Evolutionary conservation across 2,329 filamentous ascomycete species (phyloP), one percentile per base, ranked within the genome.

Genomic region (Verticillium albo-atrum): DNA sequence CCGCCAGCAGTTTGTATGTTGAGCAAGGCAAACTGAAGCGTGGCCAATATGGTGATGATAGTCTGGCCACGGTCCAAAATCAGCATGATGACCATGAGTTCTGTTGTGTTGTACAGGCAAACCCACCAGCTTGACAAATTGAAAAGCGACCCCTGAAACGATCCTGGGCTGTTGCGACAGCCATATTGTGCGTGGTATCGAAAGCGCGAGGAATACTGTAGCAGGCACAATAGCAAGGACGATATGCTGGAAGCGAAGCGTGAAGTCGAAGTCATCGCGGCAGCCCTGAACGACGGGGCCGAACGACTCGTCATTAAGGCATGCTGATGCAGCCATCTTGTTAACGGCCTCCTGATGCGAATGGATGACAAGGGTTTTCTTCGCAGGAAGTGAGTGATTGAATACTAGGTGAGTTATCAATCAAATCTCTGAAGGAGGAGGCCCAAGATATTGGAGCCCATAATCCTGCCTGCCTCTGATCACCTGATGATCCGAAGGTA

Each of bases 181-280:
- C 5, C 68, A 63, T 1, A 68, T 59, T 9, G 71, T 63, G 1
- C 74, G 66, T 26, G 71, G 67, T 54, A 73, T 54, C 0, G 71
- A 70, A 1, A 73, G 54, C 2, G 70, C 61, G 12, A 75, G 60
- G 52, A 77, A 75, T 0, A 76, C 54, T 4, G 70, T 61, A 1
- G 74, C 66, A 1, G 77, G 77, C 3, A 74, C 62, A 4, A 78
- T 64, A 7, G 71, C 69, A 20, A 79, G 72, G 53, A 79, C 70
- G 14, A 77, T 65, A 54, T 74, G 71, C 64, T 79, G 76, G 35
- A 80, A 79, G 9, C 69, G 70, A 57, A 79, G 66, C 4, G 76
- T 79, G 42, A 78, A 78, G 62, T 78, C 76, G 58, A 79, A 79
- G 61, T 76, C 70, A 57, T 66, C 72, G 6, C 76, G 73, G 56